Evolutionary conservation across 1,284 basidiomycete genomes (phyloP).

Genomic region (Pascua sp.): DNA sequence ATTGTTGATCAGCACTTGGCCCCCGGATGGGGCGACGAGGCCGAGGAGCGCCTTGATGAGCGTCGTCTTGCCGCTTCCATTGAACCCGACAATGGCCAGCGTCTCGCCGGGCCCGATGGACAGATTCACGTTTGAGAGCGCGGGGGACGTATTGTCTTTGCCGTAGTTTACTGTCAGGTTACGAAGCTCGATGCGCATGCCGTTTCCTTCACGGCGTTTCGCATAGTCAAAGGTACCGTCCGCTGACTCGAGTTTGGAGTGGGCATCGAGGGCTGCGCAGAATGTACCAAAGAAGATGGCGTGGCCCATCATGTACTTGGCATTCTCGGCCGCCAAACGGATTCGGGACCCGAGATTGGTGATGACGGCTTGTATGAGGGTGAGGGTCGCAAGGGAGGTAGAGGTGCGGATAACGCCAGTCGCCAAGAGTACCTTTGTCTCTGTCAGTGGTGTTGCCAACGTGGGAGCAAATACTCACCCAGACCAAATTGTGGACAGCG

Average conservation of each 20-base stretch:
- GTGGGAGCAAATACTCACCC: slow-evolving; percentile 30
- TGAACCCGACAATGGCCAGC: slow-evolving; percentile 55
- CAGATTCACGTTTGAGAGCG: slow-evolving; percentile 65
- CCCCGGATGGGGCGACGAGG: slow-evolving; percentile 56
- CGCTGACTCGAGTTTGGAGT: slow-evolving; percentile 49
- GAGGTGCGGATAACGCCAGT: slow-evolving; percentile 63
- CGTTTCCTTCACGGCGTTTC: slow-evolving; percentile 35
- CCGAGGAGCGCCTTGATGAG: slow-evolving; percentile 67
- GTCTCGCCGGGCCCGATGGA: slow-evolving; percentile 66
- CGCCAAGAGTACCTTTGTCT: slow-evolving; percentile 55
- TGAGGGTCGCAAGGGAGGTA: slow-evolving; percentile 65
- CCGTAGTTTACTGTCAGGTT: slow-evolving; percentile 24
- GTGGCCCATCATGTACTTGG: slow-evolving; percentile 61
- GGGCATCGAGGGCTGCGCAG: slow-evolving; percentile 30
- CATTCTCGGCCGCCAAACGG: slow-evolving; percentile 64
- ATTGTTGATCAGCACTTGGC: slow-evolving; percentile 64
- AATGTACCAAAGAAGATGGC: slow-evolving; percentile 62
- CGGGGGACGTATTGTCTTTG: slow-evolving; percentile 52
- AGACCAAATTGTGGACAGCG: slow-evolving; percentile 1
- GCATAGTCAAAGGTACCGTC: slow-evolving; percentile 21
- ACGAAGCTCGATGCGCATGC: slow-evolving; percentile 60
- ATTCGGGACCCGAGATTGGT: no score
- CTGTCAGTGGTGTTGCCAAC: slow-evolving; percentile 53
- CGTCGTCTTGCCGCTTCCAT: slow-evolving; percentile 3
- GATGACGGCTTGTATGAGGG: slow-evolving; percentile 54